Percentiles rank a stretch among this genome's conserved stretches.
These are phyloP conservation scores for Cardamine occulta DNA, from an alignment of 345 rosid genomes.

Conservation along the genomic window DNA sequence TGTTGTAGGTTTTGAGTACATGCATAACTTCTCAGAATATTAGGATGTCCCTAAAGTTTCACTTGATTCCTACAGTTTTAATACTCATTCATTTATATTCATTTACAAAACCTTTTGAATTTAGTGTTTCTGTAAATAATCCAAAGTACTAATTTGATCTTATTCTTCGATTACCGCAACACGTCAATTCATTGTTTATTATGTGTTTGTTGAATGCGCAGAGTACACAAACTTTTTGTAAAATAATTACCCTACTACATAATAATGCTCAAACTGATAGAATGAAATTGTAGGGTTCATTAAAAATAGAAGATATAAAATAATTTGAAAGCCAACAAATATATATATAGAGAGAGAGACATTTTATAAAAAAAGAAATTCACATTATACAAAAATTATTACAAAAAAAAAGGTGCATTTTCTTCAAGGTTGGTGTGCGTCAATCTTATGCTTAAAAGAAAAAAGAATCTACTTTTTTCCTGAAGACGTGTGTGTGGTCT, in stretches of 20 bases:
- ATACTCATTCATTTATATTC: too few relatives aligned
- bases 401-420: background rate
- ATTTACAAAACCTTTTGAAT: too few relatives aligned
- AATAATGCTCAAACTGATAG: background rate
- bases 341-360: too few relatives aligned
- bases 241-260: background rate
- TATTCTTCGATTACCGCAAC: background rate
- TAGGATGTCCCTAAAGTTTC: background rate
- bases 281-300: background rate
- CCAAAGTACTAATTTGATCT: background rate
- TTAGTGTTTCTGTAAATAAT: background rate
- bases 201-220: background rate
- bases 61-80: too few relatives aligned
- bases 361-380: background rate
- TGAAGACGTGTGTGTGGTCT: background rate
- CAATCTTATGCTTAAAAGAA: background rate
- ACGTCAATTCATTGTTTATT: background rate
- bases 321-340: background rate
- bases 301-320: background rate
- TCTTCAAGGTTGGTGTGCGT: background rate
- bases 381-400: background rate
- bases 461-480: background rate
- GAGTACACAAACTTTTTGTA: background rate
- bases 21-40: background rate
- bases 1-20: background rate